phyloP scores from a whole-genome alignment of 768 basidiomycete species.

The Agaricus bisporus region DNA sequence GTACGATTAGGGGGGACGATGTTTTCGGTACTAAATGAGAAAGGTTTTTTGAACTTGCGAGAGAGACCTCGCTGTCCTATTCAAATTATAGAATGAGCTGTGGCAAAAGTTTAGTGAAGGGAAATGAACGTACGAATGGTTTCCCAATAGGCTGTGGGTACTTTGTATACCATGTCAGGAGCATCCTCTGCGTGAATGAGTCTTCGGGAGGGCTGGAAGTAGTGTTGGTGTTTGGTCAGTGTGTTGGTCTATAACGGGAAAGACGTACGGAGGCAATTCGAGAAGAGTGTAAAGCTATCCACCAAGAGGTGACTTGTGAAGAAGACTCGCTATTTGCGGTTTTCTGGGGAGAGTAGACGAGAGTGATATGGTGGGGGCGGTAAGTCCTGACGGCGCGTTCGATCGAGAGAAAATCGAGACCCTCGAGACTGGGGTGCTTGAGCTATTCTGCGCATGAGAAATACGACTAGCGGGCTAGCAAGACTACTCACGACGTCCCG shows the following conservation, averaged over 20 bases:
- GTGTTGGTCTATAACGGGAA: not conserved
- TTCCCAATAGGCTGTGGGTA: not conserved
- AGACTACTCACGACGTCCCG: slow-evolving; percentile 64
- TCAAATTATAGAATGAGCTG: not conserved
- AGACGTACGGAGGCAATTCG: not conserved
- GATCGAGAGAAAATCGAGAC: slow-evolving; percentile 55
- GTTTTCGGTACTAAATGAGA: not conserved
- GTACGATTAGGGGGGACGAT: slow-evolving; percentile 1
- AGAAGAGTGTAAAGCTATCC: not conserved
- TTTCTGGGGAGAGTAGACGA: slow-evolving; percentile 16
- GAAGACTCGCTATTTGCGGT: not conserved
- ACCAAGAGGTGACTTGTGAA: slow-evolving; percentile 3
- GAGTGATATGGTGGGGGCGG: slow-evolving; percentile 54
- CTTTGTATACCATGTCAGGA: not conserved
- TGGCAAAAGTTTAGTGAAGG: not conserved
- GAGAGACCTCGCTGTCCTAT: not conserved
- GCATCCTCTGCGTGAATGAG: not conserved
- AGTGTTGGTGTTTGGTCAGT: not conserved
- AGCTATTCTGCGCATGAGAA: not conserved
- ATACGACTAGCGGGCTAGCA: not conserved
- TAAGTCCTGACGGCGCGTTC: slow-evolving; percentile 64
- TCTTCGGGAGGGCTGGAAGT: not conserved
- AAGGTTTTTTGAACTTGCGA: not conserved
- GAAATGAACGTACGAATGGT: not conserved
- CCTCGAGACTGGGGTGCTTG: slow-evolving; percentile 8